Conservation (phyloP, 2,329 filamentous ascomycete genomes). For the Talaromyces islandicus region DNA sequence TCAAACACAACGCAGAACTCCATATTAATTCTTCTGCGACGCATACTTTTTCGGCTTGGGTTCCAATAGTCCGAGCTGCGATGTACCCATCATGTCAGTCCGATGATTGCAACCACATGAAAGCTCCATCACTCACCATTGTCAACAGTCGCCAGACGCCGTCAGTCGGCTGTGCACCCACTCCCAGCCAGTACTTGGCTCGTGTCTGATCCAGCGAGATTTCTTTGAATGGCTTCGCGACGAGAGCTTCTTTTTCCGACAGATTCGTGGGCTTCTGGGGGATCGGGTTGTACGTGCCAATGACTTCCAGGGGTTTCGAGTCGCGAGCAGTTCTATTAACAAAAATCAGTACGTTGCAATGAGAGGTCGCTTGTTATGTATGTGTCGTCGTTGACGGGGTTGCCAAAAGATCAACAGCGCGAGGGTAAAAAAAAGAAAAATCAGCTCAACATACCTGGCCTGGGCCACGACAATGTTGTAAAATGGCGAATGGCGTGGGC, state of each 20-base stretch:
- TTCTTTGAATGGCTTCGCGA: conserved; percentile 77
- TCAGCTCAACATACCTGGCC: conserved; percentile 59
- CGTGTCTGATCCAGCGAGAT: conserved; percentile 76
- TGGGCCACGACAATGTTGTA: conserved; percentile 98
- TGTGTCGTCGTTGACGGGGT: not conserved
- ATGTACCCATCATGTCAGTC: not conserved
- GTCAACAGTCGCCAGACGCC: conserved; percentile 78
- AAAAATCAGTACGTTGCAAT: not conserved
- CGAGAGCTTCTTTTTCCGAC: conserved; percentile 40
- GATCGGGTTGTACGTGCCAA: conserved; percentile 61
- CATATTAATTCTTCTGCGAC: conserved; percentile 4
- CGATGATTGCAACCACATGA: not conserved
- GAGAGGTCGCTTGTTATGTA: not conserved
- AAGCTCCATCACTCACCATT: conserved; percentile 56
- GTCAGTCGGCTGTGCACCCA: conserved; percentile 90
- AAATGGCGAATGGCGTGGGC: conserved; percentile 78
- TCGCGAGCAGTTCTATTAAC: conserved; percentile 69
- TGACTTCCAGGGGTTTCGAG: conserved; percentile 85
- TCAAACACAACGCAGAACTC: not conserved
- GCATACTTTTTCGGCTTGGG: conserved; percentile 10
- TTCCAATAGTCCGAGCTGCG: conserved; percentile 9
- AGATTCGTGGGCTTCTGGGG: conserved; percentile 47
- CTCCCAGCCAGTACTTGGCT: conserved; percentile 93
- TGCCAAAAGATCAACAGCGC: not conserved
- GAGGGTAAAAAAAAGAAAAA: not conserved